Conservation (phyloP, 768 basidiomycete genomes). For the Suillus bovinus region DNA sequence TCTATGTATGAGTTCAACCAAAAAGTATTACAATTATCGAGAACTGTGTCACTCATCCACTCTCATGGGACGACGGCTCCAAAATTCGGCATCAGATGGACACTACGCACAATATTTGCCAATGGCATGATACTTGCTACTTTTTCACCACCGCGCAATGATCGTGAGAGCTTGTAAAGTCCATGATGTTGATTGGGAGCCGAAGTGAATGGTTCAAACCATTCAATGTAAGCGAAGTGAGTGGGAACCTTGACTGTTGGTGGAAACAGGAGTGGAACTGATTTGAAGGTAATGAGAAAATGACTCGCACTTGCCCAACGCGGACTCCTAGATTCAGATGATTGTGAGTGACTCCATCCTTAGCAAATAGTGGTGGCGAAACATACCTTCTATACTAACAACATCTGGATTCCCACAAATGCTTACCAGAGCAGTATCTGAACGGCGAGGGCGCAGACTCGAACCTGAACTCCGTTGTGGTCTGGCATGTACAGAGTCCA, state of each 20-base stretch:
- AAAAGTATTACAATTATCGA: too few species aligned
- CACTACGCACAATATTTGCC: slow-evolving; percentile 16
- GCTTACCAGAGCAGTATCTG: slow-evolving; percentile 37
- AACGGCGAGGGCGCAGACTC: slow-evolving; percentile 15
- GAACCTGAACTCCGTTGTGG: slow-evolving; percentile 17
- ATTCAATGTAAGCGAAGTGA: slow-evolving; percentile 15
- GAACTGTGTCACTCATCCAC: slow-evolving; percentile 20
- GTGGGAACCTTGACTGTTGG: too few species aligned
- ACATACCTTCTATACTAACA: slow-evolving; percentile 19
- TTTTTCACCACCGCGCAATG: slow-evolving; percentile 12
- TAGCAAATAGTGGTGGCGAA: too few species aligned
- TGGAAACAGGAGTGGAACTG: too few species aligned
- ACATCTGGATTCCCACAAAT: background rate
- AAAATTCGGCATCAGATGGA: slow-evolving; percentile 27
- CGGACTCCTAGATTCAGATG: too few species aligned
- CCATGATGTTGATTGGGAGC: slow-evolving; percentile 17
- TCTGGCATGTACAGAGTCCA: slow-evolving; percentile 28
- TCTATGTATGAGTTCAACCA: slow-evolving; percentile 25
- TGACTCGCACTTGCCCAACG: too few species aligned
- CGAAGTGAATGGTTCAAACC: slow-evolving; percentile 11
- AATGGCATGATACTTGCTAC: slow-evolving; percentile 23
- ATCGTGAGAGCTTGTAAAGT: slow-evolving; percentile 28
- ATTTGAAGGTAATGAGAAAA: too few species aligned
- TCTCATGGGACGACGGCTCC: slow-evolving; percentile 14
- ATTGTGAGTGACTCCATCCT: background rate